Percentiles rank a stretch among this genome's conserved stretches.
phyloP scores from a whole-genome alignment of 129 eudicot species.

The Tanacetum coccineum region DNA sequence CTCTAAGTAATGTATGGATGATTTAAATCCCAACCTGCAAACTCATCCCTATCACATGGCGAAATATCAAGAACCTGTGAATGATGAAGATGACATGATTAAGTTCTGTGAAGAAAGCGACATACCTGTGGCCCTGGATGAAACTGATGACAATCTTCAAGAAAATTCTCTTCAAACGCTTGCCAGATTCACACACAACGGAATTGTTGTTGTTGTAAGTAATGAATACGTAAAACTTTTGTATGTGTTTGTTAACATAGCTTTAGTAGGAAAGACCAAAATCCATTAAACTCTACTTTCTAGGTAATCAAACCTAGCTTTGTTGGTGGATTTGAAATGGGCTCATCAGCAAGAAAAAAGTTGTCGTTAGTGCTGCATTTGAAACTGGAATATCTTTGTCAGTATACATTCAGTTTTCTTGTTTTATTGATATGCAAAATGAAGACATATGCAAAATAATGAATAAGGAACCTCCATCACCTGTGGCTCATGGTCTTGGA shows the following conservation, averaged over 20 bases:
- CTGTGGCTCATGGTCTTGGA: constrained; percentile 90
- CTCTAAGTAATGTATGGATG: background rate
- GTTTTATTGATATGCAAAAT: constrained; percentile 66
- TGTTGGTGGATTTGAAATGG: constrained; percentile 97
- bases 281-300: background rate
- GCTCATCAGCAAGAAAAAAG: constrained; percentile 77
- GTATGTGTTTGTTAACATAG: background rate
- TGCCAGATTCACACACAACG: constrained; percentile 54
- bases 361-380: constrained; percentile 78
- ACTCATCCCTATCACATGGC: background rate
- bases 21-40: constrained; percentile 4
- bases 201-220: constrained; percentile 81
- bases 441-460: constrained; percentile 42
- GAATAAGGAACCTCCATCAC: constrained; percentile 38
- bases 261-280: background rate
- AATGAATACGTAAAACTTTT: constrained; percentile 3
- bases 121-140: constrained; percentile 91
- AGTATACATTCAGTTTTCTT: constrained; percentile 62
- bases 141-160: constrained; percentile 60
- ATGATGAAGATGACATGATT: constrained; percentile 58
- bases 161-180: constrained; percentile 56
- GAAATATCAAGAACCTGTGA: constrained; percentile 81
- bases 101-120: constrained; percentile 86
- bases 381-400: constrained; percentile 79
- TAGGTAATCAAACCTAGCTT: constrained; percentile 92